Percentiles rank a stretch among this genome's conserved stretches.
Evolutionary conservation across 495 filamentous ascomycete genomes (phyloP).

Genomic region (Cercophora newfieldiana): DNA sequence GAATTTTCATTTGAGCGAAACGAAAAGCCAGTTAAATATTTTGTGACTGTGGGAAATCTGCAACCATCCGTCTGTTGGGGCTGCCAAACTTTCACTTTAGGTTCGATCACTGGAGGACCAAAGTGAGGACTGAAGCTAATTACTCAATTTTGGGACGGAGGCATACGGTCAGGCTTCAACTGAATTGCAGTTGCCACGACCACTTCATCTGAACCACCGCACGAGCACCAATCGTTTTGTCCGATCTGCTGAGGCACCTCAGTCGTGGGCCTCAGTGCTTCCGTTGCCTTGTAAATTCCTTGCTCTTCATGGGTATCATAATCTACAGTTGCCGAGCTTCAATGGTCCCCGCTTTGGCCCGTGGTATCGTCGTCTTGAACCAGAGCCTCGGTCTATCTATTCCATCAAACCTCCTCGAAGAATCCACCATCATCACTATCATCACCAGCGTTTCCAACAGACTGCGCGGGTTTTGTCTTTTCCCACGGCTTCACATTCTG

Average conservation of each 20-base stretch:
- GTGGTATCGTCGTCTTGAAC: neutral
- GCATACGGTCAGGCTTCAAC: neutral
- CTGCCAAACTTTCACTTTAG: neutral
- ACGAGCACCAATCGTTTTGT: neutral
- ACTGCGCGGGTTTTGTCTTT: neutral
- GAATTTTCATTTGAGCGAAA: neutral
- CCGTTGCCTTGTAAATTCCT: neutral
- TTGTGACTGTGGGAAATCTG: neutral
- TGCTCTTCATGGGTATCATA: constrained; percentile 17
- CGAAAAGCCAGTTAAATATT: too few species aligned
- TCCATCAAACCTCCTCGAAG: constrained; percentile 31
- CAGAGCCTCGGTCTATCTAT: neutral
- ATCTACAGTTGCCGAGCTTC: constrained; percentile 5
- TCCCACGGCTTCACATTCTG: constrained; percentile 1
- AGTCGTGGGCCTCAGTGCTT: neutral
- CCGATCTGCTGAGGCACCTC: neutral
- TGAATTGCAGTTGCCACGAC: neutral
- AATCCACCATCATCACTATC: constrained; percentile 34
- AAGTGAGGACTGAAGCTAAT: neutral
- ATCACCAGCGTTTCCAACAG: neutral
- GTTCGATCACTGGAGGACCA: neutral
- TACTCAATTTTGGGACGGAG: neutral
- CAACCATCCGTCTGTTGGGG: too few species aligned
- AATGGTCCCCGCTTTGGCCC: neutral
- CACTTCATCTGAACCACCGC: neutral